Conservation (phyloP, 2,329 filamentous ascomycete species). For the Grosmannia penicillata region DNA sequence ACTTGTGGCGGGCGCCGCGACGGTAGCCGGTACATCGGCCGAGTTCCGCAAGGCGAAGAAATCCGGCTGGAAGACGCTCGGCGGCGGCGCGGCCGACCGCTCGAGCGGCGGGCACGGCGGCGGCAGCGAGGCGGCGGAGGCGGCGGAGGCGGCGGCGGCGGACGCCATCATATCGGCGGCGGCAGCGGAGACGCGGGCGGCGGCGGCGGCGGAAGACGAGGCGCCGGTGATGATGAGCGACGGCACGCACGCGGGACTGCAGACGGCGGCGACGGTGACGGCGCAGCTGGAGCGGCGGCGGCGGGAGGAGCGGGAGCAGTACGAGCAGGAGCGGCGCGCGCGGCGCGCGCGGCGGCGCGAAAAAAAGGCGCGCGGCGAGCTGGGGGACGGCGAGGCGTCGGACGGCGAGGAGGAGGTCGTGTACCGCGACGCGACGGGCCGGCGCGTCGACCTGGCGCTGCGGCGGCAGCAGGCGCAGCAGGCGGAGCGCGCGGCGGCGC, state of each 20-base stretch:
- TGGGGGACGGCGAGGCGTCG: constrained; percentile 45
- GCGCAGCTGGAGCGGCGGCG: constrained; percentile 48
- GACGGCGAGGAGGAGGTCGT: constrained; percentile 53
- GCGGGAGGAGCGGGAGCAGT: constrained; percentile 17
- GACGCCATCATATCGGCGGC: constrained; percentile 65
- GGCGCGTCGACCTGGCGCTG: constrained; percentile 88
- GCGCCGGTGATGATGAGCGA: constrained; percentile 61
- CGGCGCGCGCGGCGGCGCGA: constrained; percentile 17
- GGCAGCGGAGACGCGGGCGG: constrained; percentile 48
- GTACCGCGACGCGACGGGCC: constrained; percentile 85
- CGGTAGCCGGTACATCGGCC: constrained; percentile 34
- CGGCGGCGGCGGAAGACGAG: constrained; percentile 31
- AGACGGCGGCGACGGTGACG: constrained; percentile 66
- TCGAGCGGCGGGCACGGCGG: neutral
- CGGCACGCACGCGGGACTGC: constrained; percentile 74
- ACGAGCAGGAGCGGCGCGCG: constrained; percentile 14
- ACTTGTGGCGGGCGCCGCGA: constrained; percentile 28
- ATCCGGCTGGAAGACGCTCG: constrained; percentile 65
- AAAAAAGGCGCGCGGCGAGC: constrained; percentile 59
- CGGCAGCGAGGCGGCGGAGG: constrained; percentile 31
- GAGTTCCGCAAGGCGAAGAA: constrained; percentile 66
- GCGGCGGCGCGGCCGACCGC: constrained; percentile 22
- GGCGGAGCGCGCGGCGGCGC: constrained; percentile 48
- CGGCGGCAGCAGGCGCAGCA: constrained; percentile 74
- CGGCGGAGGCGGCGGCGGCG: constrained; percentile 62